Conservation (phyloP, 2,329 filamentous ascomycete genomes). For the Diaporthe humulicola region DNA sequence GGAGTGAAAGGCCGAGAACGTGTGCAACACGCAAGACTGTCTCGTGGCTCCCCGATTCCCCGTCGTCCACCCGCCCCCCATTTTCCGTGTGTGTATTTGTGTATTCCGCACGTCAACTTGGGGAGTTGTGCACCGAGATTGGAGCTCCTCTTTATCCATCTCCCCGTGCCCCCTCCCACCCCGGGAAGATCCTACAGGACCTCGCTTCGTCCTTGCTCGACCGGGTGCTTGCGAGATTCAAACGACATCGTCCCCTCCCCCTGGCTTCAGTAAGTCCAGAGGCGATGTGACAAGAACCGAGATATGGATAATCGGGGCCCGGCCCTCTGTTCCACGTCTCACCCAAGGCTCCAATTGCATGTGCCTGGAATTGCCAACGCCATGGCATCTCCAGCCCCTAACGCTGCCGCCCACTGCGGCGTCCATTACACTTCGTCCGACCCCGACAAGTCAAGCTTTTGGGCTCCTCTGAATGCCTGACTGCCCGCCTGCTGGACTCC, state of each 20-base stretch:
- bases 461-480: neutral
- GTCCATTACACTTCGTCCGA: neutral
- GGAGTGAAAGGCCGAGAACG: neutral
- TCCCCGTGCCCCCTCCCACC: neutral
- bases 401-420: neutral
- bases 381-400: slow-evolving; percentile 6
- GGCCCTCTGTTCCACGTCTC: slow-evolving; percentile 25
- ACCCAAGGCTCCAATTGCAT: neutral
- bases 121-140: slow-evolving; percentile 9
- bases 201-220: neutral
- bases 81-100: neutral
- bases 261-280: neutral
- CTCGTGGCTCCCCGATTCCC: slow-evolving; percentile 32
- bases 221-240: neutral
- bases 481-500: neutral
- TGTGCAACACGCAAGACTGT: slow-evolving; percentile 29
- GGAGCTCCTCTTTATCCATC: slow-evolving; percentile 6
- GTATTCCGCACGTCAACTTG: neutral
- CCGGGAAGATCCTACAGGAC: neutral
- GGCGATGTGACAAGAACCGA: slow-evolving; percentile 27
- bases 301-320: slow-evolving; percentile 31
- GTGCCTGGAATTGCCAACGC: neutral
- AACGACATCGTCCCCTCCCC: neutral
- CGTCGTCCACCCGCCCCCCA: neutral
- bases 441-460: neutral